Base-by-base conservation (phyloP, 1,284 basidiomycete genomes). In the Hypsizygus ulmarius region DNA sequence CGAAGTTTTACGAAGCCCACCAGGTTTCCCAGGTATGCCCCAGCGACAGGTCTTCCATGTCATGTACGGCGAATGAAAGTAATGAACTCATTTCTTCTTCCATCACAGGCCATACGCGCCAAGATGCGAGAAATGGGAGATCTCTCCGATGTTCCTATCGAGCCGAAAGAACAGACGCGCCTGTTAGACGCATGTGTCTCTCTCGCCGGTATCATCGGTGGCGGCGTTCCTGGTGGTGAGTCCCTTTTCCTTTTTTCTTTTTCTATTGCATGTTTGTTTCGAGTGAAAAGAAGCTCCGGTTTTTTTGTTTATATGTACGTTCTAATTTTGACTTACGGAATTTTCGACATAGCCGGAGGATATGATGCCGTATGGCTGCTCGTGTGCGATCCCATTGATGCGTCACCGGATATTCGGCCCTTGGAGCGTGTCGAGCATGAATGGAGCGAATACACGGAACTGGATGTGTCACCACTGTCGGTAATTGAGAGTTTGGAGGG, bases 321-420 rank as follows among this genome's bases (percentile, higher is more conserved):
- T 25, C 21, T 25, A 7, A 3, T 25, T 25, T 25, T 25, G 21
- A 25, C 21, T 25, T 3, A 25, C 21, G 3, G 21, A 25, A 25
- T 7, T 7, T 25, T 25, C 21, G 21, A 25, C 21, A 47, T 58
- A 93, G 93, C 97, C 21, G 97, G 97, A 3, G 97, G 97, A 1
- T 99, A 91, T 65, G 97, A 99, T 64, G 97, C 97, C 1, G 81
- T 99, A 46, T 99, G 93, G 88, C 72, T 99, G 6, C 79, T 99
- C 11, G 79, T 92, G 5, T 78, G 87, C 56, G 86, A 91, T 46
- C 82, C 86, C 5, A 61, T 70, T 5, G 71, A 71, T 49, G 64
- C 65, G 29, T 64, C 70, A 42, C 70, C 71, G 36, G 68, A 71
- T 47, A 64, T 71, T 51, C 60, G 66, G 55, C 74, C 80, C 2